Evolutionary conservation across 1,284 basidiomycete species (phyloP).

Genomic region (Sphaerobolus stellatus): DNA sequence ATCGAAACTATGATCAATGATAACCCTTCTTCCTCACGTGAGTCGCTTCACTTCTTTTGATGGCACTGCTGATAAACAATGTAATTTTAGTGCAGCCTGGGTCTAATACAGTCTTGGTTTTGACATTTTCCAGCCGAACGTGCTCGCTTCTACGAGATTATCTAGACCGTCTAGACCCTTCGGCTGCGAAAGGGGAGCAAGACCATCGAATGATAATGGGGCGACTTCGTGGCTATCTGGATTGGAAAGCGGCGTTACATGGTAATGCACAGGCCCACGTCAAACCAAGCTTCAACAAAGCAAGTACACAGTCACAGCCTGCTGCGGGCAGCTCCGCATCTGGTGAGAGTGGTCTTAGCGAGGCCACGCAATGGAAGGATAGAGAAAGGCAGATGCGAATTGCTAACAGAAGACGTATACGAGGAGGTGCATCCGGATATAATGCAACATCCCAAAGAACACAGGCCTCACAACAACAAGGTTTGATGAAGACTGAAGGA

Average conservation of each 20-base stretch:
- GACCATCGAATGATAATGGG: constrained; percentile 79
- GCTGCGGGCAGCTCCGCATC: background rate
- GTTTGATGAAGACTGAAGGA: constrained; percentile 34
- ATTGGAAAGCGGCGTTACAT: constrained; percentile 72
- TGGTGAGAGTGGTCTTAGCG: constrained; percentile 46
- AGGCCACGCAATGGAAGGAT: constrained; percentile 76
- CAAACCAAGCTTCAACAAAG: background rate
- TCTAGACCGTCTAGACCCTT: constrained; percentile 62
- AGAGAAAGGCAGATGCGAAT: constrained; percentile 53
- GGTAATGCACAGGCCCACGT: background rate
- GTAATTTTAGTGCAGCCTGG: constrained; percentile 51
- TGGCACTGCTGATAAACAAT: background rate
- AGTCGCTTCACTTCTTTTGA: constrained; percentile 18
- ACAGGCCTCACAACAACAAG: constrained; percentile 23
- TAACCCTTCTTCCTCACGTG: constrained; percentile 43
- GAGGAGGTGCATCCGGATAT: constrained; percentile 59
- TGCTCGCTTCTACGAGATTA: constrained; percentile 78
- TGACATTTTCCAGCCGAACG: constrained; percentile 83
- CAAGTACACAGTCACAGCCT: background rate
- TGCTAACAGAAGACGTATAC: constrained; percentile 56
- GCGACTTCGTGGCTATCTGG: constrained; percentile 71
- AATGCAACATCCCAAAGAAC: constrained; percentile 15
- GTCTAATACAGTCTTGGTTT: constrained; percentile 79
- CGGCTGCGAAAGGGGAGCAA: constrained; percentile 55
- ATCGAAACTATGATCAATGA: constrained; percentile 83